These are phyloP conservation scores for Fusarium scirpi DNA, from an alignment of 2,329 filamentous ascomycete species.

Conservation along the genomic window DNA sequence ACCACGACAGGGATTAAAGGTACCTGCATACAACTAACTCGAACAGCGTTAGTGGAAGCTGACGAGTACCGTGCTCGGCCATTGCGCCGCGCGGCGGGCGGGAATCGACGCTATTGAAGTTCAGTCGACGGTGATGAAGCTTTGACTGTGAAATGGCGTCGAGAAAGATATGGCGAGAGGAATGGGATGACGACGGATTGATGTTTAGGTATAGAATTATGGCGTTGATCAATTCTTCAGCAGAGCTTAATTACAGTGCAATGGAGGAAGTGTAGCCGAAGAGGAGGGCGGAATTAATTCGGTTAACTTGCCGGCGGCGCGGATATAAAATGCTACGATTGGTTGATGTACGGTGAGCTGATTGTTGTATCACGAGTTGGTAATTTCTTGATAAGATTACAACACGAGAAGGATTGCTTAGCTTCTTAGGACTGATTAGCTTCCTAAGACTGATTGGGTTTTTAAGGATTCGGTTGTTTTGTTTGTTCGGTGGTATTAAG, in stretches of 20 bases:
- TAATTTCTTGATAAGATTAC: neutral
- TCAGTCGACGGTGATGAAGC: neutral
- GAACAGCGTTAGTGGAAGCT: neutral
- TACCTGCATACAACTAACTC: slow-evolving; percentile 21
- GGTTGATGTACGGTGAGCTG: neutral
- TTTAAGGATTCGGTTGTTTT: too few relatives aligned
- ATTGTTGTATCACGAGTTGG: neutral
- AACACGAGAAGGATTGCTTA: neutral
- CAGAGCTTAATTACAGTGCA: neutral
- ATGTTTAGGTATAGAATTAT: too few relatives aligned
- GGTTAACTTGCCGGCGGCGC: neutral
- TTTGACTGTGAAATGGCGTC: neutral
- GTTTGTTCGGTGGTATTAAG: too few relatives aligned
- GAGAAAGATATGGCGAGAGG: neutral
- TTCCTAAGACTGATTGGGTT: too few relatives aligned
- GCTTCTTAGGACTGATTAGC: neutral
- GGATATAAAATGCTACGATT: neutral
- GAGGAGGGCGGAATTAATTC: neutral
- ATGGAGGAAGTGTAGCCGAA: neutral
- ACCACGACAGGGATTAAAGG: slow-evolving; percentile 9
- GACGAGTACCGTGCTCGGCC: neutral
- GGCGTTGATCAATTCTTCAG: neutral
- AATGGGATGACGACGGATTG: neutral
- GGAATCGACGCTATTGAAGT: neutral
- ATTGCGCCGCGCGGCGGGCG: slow-evolving; percentile 5